A percentile compares a stretch with the other conserved stretches of the same genome.
Evolutionary conservation across 2,329 filamentous ascomycete species (phyloP).

Genomic region (Ophiognomonia clavigignenti-juglandacearum): DNA sequence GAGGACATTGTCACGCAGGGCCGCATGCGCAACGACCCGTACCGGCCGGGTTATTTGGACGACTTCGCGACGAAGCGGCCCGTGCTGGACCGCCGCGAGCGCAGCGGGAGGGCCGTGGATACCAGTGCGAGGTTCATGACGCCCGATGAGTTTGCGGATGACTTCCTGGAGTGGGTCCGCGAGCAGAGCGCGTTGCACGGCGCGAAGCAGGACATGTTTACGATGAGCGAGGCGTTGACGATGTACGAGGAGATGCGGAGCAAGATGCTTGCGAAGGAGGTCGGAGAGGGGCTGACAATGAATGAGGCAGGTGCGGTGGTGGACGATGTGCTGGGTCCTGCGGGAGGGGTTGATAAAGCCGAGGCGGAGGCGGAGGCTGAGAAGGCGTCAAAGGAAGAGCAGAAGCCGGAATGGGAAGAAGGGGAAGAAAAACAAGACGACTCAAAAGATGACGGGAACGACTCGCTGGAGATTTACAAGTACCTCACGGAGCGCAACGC

Average conservation of each 20-base stretch:
- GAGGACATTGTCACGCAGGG: constrained; percentile 72
- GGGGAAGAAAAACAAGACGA: constrained; percentile 19
- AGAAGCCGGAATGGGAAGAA: constrained; percentile 15
- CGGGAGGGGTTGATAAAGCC: constrained; percentile 24
- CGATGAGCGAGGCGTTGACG: constrained; percentile 39
- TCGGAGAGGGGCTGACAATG: constrained; percentile 27
- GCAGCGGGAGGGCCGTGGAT: constrained; percentile 44
- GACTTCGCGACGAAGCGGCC: constrained; percentile 76
- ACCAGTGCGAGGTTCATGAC: constrained; percentile 56
- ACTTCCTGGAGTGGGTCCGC: constrained; percentile 47
- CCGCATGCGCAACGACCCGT: constrained; percentile 65
- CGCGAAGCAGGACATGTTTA: constrained; percentile 13
- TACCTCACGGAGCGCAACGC: constrained; percentile 31
- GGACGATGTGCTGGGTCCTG: constrained; percentile 19
- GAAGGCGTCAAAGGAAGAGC: constrained; percentile 3
- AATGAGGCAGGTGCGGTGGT: constrained; percentile 6
- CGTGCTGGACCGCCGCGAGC: constrained; percentile 66
- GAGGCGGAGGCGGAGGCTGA: constrained; percentile 27
- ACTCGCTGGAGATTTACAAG: constrained; percentile 24
- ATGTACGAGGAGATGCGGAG: constrained; percentile 42
- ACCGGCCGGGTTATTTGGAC: constrained; percentile 71
- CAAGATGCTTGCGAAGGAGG: constrained; percentile 26
- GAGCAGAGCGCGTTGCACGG: constrained; percentile 32
- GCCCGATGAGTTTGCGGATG: constrained; percentile 55
- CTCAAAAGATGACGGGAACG: constrained; percentile 21